Conservation (phyloP, 2,329 filamentous ascomycete species). For the Ascochyta clinopodiicola region DNA sequence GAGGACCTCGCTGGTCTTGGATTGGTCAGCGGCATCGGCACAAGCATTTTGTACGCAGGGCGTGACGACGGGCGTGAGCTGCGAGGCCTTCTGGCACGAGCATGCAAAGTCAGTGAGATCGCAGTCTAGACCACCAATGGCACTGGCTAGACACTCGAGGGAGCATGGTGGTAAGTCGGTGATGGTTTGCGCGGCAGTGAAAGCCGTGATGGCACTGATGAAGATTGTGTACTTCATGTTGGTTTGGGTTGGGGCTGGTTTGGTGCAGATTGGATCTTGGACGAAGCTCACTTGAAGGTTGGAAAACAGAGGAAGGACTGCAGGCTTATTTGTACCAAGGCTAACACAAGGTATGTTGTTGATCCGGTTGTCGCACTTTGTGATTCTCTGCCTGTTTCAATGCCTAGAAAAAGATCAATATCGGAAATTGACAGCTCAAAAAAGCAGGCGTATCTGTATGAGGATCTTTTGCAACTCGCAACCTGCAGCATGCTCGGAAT, state of each 20-base stretch:
- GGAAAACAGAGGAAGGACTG: not conserved
- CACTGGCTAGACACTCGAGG: slow-evolving; percentile 34
- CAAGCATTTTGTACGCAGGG: slow-evolving; percentile 54
- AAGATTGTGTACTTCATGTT: slow-evolving; percentile 36
- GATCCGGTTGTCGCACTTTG: not conserved
- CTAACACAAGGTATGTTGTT: not conserved
- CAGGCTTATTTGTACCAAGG: too few relatives aligned
- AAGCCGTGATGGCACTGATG: slow-evolving; percentile 45
- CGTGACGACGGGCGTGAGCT: slow-evolving; percentile 47
- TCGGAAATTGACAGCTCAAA: slow-evolving; percentile 9
- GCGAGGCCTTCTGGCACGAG: slow-evolving; percentile 53
- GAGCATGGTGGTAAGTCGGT: slow-evolving; percentile 52
- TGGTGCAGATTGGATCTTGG: not conserved
- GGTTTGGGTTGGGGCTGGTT: not conserved
- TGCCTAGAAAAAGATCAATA: not conserved
- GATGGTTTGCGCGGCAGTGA: slow-evolving; percentile 50
- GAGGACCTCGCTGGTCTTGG: slow-evolving; percentile 30
- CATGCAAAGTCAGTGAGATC: slow-evolving; percentile 54
- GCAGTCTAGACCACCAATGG: slow-evolving; percentile 47
- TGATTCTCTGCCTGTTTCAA: not conserved
- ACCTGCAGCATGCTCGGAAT: not conserved
- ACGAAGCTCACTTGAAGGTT: not conserved
- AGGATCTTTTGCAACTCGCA: not conserved
- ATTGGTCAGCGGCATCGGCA: slow-evolving; percentile 43
- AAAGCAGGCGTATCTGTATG: slow-evolving; percentile 9